These are phyloP conservation scores for Monosporozyma yasuniensis DNA, from an alignment of 805 yeast species.

Conservation along the genomic window DNA sequence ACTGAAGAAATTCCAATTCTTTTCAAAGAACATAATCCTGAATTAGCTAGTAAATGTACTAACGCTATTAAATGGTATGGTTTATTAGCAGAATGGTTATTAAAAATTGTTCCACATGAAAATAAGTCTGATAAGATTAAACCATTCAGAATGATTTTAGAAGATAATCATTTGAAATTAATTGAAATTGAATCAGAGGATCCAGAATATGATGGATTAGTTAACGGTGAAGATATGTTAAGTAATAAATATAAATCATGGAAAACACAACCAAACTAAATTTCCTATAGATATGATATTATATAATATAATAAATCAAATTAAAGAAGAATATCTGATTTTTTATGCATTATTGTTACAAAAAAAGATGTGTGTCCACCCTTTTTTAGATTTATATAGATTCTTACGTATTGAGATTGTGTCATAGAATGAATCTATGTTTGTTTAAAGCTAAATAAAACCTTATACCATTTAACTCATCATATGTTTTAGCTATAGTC, in stretches of 20 bases:
- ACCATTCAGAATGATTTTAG: constrained; percentile 44
- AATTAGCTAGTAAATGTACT: constrained; percentile 53
- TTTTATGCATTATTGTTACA: not conserved
- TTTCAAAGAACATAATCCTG: constrained; percentile 40
- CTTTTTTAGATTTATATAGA: no score
- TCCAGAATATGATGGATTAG: constrained; percentile 10
- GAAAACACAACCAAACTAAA: not conserved
- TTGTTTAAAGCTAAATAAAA: constrained; percentile 26
- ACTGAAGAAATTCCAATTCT: constrained; percentile 73
- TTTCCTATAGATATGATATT: not conserved
- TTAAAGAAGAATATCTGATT: not conserved
- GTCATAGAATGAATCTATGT: constrained; percentile 10
- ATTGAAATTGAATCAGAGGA: constrained; percentile 37
- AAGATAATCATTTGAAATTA: constrained; percentile 43
- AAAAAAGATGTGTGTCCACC: no score
- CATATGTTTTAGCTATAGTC: constrained; percentile 25
- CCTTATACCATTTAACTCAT: constrained; percentile 31
- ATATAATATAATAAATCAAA: not conserved
- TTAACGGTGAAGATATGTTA: constrained; percentile 4
- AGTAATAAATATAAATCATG: constrained; percentile 3
- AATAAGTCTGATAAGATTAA: constrained; percentile 42
- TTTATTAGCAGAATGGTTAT: constrained; percentile 73
- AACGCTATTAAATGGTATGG: constrained; percentile 82
- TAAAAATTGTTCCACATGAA: constrained; percentile 43
- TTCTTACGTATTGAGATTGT: no score